These are phyloP conservation scores for Aegilops speltoides DNA, from an alignment of 176 grass and related monocot genomes.

Conservation along the genomic window DNA sequence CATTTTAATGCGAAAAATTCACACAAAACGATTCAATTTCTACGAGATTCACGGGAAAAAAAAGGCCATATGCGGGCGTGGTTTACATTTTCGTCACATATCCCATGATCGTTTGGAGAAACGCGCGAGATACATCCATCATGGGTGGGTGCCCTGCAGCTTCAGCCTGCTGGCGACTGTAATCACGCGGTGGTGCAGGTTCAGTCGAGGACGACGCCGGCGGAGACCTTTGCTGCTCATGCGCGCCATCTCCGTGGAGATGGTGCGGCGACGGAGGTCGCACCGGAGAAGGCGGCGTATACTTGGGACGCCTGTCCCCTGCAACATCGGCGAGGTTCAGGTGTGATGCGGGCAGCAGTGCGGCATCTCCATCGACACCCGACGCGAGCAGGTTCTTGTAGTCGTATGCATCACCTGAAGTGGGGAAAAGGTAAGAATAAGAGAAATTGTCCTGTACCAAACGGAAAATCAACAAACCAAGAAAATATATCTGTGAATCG, in stretches of 20 bases:
- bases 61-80: too few species aligned
- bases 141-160: neutral
- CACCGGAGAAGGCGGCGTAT: neutral
- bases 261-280: neutral
- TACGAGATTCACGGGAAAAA: too few species aligned
- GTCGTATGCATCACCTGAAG: neutral
- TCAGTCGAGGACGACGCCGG: neutral
- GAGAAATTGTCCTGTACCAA: neutral
- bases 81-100: too few species aligned
- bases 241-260: neutral
- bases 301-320: neutral
- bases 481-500: too few species aligned
- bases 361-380: neutral
- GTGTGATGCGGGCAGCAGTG: neutral
- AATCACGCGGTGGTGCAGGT: neutral
- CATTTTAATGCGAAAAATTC: too few species aligned
- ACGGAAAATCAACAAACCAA: neutral
- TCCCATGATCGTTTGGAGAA: neutral
- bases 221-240: neutral
- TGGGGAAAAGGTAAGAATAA: neutral
- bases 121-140: neutral
- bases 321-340: neutral
- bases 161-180: neutral
- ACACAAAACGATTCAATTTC: too few species aligned
- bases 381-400: neutral